Base-by-base conservation (phyloP, 1,284 basidiomycete species). In the Moesziomyces globuligerus region DNA sequence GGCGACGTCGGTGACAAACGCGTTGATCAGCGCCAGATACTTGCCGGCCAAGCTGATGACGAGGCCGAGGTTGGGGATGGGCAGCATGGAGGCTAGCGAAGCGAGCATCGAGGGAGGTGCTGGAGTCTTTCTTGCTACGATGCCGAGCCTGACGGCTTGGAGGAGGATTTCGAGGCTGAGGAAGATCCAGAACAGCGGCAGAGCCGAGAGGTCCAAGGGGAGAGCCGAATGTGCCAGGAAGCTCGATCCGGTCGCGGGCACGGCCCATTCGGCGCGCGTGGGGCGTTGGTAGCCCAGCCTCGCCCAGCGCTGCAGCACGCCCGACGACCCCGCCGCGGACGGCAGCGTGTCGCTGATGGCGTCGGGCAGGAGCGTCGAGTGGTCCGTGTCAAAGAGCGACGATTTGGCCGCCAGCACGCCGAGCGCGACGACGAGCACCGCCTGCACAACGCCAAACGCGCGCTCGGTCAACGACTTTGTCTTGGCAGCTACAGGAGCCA, bases 131-230 rank as follows among this genome's bases (percentile, higher is more conserved):
- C 50, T 45, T 1, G 59, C 56, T 34, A 73, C 66, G 17, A 71
- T 34, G 24, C 43, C 62, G 54, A 81, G 66, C 11, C 79, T 56
- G 11, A 58, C 40, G 17, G 71, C 68, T 42, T 81, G 78, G 7
- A 81, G 60, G 1, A 53, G 42, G 10, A 80, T 24, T 38, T 81
- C 79, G 45, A 82, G 60, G 10, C 74, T 57, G 28, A 80, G 53
- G 42, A 82, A 80, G 57, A 81, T 71, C 71, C 72, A 81, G 47
- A 81, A 82, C 23, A 81, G 54, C 15, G 80, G 80, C 20, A 72
- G 26, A 4, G 52, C 18, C 2, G 60, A 28, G 1, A 52, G 21
- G 39, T 21, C n/a, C 17, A 20, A 9, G 23, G 42, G 49, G 7
- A 49, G 45, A 41, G 10, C 44, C 40, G 10, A 48, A 11, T 10